Conservation (phyloP, 2,329 filamentous ascomycete species). For the Eutypella sp. region DNA sequence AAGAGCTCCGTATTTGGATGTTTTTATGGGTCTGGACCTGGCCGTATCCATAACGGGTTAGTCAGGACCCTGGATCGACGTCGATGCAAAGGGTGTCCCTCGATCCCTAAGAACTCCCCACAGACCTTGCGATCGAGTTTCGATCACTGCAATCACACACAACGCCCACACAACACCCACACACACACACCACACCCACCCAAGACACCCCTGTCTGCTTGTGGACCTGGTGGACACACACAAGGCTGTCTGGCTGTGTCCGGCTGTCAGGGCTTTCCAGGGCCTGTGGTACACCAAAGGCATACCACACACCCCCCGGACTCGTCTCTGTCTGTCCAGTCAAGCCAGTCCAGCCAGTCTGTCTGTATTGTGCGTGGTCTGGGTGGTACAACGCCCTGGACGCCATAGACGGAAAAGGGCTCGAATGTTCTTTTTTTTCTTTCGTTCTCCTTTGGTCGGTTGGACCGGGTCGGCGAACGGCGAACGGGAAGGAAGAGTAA, state of each 20-base stretch:
- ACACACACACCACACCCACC: neutral
- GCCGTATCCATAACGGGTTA: slow-evolving; percentile 2
- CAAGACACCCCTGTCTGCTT: too few relatives aligned
- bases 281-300: too few relatives aligned
- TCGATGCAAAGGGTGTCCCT: slow-evolving; percentile 13
- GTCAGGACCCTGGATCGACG: slow-evolving; percentile 10
- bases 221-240: too few relatives aligned
- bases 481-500: neutral
- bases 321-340: too few relatives aligned
- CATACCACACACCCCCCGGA: neutral
- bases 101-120: slow-evolving; percentile 14
- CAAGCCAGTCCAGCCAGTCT: too few relatives aligned
- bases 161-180: too few relatives aligned
- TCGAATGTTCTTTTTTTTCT: neutral
- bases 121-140: slow-evolving; percentile 15
- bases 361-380: too few relatives aligned
- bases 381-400: too few relatives aligned
- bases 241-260: too few relatives aligned
- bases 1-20: neutral
- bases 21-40: neutral
- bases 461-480: neutral
- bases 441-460: neutral
- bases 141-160: slow-evolving; percentile 8
- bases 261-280: too few relatives aligned
- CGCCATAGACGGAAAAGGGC: neutral